phyloP scores from a whole-genome alignment of 192 early-diverging fungal genomes.

The Umbelopsis sp. region DNA sequence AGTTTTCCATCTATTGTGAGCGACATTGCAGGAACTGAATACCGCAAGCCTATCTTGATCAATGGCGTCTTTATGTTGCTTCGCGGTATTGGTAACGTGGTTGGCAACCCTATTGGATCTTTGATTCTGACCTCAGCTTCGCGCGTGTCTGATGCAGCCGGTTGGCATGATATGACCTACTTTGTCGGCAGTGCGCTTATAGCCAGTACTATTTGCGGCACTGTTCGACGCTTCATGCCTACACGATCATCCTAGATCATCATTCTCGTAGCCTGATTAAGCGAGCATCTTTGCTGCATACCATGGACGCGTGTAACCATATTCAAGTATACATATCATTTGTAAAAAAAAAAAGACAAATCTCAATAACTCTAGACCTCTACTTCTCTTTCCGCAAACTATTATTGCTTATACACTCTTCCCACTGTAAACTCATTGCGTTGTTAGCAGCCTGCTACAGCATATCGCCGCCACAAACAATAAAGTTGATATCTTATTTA shows the following conservation, averaged over 20 bases:
- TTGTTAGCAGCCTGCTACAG: not conserved
- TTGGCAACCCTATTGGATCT: conserved; percentile 25
- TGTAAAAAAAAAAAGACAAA: too few relatives aligned
- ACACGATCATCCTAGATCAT: not conserved
- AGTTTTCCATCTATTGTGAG: conserved; percentile 23
- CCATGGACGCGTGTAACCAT: too few relatives aligned
- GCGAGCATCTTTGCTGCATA: too few relatives aligned
- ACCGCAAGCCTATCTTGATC: conserved; percentile 1
- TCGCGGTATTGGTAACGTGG: conserved; percentile 23
- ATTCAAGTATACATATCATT: too few relatives aligned
- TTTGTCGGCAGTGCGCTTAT: conserved; percentile 22
- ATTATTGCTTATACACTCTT: too few relatives aligned
- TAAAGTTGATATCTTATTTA: conserved; percentile 37
- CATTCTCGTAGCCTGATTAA: not conserved
- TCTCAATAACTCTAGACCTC: too few relatives aligned
- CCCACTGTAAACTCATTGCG: too few relatives aligned
- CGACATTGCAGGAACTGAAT: conserved; percentile 20
- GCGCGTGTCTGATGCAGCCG: not conserved
- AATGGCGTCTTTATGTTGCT: conserved; percentile 23
- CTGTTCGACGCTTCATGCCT: conserved; percentile 6
- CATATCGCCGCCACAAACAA: not conserved
- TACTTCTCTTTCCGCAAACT: too few relatives aligned
- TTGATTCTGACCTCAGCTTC: conserved; percentile 19
- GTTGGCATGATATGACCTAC: conserved; percentile 22
- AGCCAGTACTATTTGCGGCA: conserved; percentile 14